These are phyloP conservation scores for Colletotrichum euphorbiae DNA, from an alignment of 2,329 filamentous ascomycete species.

Conservation along the genomic window DNA sequence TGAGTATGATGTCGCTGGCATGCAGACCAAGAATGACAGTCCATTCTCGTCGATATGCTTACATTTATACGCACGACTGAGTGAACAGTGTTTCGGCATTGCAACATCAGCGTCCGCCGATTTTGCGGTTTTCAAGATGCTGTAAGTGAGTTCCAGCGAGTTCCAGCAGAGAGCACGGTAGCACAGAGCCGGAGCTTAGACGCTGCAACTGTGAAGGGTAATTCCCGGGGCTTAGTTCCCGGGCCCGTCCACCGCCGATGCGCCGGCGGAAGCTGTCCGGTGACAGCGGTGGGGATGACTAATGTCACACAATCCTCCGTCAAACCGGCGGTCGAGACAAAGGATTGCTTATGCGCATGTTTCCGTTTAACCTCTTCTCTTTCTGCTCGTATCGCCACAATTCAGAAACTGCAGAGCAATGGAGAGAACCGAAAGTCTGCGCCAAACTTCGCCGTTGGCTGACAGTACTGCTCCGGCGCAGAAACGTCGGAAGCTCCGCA, in stretches of 20 bases:
- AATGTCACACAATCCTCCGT: slow-evolving; percentile 19
- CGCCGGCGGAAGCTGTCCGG: slow-evolving; percentile 5
- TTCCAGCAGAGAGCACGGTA: no score
- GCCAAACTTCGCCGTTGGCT: neutral
- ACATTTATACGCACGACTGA: no score
- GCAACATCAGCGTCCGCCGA: neutral
- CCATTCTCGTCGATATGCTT: no score
- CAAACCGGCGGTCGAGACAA: slow-evolving; percentile 29
- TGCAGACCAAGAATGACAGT: no score
- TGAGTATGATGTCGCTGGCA: no score
- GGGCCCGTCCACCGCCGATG: slow-evolving; percentile 22
- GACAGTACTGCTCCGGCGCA: neutral
- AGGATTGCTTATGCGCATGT: neutral
- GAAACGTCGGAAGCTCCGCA: slow-evolving; percentile 34
- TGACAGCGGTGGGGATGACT: slow-evolving; percentile 19
- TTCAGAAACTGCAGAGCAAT: neutral
- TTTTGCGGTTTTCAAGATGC: neutral
- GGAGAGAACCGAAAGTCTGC: neutral
- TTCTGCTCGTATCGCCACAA: neutral
- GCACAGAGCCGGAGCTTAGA: no score
- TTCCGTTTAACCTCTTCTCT: neutral
- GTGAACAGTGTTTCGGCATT: no score
- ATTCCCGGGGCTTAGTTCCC: neutral
- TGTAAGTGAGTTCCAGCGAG: no score
- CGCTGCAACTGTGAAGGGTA: no score